Conservation (phyloP, 176 grass and related monocot species). For the Bromus sterilis region DNA sequence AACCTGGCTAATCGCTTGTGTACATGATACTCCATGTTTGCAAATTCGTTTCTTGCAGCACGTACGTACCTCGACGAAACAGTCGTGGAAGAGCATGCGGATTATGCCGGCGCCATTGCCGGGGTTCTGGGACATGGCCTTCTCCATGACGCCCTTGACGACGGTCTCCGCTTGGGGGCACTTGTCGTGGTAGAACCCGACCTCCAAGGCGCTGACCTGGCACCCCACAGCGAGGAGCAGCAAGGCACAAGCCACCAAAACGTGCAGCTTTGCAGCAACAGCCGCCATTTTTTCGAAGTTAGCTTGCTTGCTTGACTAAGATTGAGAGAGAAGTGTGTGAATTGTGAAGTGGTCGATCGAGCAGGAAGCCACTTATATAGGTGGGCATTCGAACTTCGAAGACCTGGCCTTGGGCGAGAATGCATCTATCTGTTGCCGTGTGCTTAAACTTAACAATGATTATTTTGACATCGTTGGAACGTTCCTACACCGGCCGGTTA, state of each 20-base stretch:
- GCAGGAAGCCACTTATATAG: background rate
- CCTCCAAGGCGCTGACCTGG: background rate
- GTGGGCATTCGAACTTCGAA: no score
- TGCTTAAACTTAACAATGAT: background rate
- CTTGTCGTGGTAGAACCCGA: background rate
- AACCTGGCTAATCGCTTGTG: background rate
- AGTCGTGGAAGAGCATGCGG: background rate
- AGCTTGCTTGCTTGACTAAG: background rate
- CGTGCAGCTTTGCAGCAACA: background rate
- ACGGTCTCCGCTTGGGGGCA: background rate
- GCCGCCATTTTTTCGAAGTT: background rate
- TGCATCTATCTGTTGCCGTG: background rate
- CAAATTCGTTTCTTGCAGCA: background rate
- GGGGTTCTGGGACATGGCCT: background rate
- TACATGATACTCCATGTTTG: background rate
- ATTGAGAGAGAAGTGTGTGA: background rate
- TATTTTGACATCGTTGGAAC: background rate
- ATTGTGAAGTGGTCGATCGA: background rate
- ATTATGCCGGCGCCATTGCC: background rate
- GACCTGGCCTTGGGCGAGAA: background rate
- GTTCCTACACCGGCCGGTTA: background rate
- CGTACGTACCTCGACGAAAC: background rate
- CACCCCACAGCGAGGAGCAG: background rate
- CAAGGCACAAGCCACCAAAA: background rate
- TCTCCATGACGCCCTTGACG: background rate